Percentiles rank a stretch among this genome's conserved stretches.
Evolutionary conservation across 129 eudicot species (phyloP).

Genomic region (Artemisia annua): DNA sequence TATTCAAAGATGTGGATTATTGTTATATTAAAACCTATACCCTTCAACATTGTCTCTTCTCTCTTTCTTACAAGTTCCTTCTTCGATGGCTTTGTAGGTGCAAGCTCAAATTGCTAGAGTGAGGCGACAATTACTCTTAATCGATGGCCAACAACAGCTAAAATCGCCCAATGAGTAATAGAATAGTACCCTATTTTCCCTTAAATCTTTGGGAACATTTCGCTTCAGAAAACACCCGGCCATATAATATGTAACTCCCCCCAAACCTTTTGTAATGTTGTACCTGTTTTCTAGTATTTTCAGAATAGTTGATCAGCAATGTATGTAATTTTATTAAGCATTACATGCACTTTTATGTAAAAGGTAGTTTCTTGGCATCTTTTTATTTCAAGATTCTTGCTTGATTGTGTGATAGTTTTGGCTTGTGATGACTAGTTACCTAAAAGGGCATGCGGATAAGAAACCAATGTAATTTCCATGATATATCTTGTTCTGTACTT

Average conservation of each 20-base stretch:
- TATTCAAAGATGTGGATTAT: no score
- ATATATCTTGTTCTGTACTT: slow-evolving; percentile 10
- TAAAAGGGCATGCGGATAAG: slow-evolving; percentile 23
- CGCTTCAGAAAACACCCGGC: slow-evolving; percentile 19
- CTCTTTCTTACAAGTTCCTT: background rate
- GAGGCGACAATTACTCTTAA: slow-evolving; percentile 77
- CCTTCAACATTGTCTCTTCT: background rate
- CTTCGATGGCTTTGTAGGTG: slow-evolving; percentile 47
- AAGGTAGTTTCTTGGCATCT: slow-evolving; percentile 13
- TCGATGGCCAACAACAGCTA: slow-evolving; percentile 71
- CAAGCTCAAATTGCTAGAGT: slow-evolving; percentile 94
- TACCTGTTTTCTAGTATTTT: slow-evolving; percentile 20
- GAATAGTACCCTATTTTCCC: slow-evolving; percentile 24
- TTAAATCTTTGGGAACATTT: background rate
- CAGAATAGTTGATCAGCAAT: background rate
- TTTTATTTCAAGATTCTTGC: slow-evolving; percentile 12
- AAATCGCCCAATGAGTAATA: slow-evolving; percentile 55
- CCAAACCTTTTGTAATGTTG: background rate
- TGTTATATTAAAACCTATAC: background rate
- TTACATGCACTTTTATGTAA: slow-evolving; percentile 18
- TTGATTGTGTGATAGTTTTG: background rate
- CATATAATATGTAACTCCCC: slow-evolving; percentile 15
- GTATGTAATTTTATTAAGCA: slow-evolving; percentile 28
- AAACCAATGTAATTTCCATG: slow-evolving; percentile 1
- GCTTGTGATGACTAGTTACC: slow-evolving; percentile 12